Evolutionary conservation across 179 eudicot species (phyloP), one percentile per base, ranked within the genome.

Genomic region (Carnegiea gigantea): DNA sequence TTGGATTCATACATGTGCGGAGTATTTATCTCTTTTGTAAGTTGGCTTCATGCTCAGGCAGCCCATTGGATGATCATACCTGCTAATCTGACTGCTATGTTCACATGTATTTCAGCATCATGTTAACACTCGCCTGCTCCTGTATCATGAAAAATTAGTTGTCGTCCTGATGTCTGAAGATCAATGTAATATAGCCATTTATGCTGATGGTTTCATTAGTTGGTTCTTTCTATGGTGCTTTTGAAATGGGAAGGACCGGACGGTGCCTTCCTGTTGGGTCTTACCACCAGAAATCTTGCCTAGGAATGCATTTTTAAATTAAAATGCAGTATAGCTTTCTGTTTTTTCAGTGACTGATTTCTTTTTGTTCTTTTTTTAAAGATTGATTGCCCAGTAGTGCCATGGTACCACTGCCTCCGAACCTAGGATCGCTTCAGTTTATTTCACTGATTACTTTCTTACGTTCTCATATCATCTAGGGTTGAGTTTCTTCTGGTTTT

Each of bases 41-140:
- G 80, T 24, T 78, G 36, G 53, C 79, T 77, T 36, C 51, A 28
- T 76, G 65, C 60, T 64, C 73, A 64, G 23, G 8, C 6, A 20
- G 73, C 57, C 36, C 10, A 40, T 62, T 43, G 9, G 38, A 64
- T 43, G 57, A 57, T 7, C 28, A 44, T 6, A 64, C 17, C 17
- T 78, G 21, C 6, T 62, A 24, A 26, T 67, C 7, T 62, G 68
- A 9, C 28, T 48, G 57, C 40, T 49, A 28, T 26, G 15, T 21
- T 23, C 21, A 21, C 1, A 30, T 59, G 49, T 28, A 26, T 65
- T 65, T 26, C 71, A 65, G 38, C 36, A 65, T 9, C 13, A 26
- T 9, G 28, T 65, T n/a, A 62, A 65, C 71, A 26, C 20, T 7
- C 11, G 33, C 33, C 15, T 65, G 71, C 33, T 33, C 28, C 1